Conservation (phyloP, 768 basidiomycete species). For the Boletus insuetus region DNA sequence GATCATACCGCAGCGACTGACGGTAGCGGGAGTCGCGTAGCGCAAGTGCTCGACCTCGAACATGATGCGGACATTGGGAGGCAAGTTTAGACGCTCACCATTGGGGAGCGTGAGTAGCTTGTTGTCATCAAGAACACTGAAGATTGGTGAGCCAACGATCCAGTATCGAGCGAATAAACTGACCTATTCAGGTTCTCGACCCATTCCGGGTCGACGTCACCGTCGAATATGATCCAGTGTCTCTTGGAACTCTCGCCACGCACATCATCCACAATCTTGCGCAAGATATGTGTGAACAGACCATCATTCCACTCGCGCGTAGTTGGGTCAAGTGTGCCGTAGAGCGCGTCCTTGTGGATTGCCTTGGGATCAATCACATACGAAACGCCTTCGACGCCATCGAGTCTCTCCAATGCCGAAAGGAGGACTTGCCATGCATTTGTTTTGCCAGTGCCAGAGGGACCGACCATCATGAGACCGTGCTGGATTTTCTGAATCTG, state of each 20-base stretch:
- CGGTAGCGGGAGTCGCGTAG: conserved; percentile 96
- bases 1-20: conserved; percentile 99
- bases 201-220: conserved; percentile 99
- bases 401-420: conserved; percentile 84
- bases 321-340: conserved; percentile 94
- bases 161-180: conserved; percentile 20
- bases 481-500: conserved; percentile 99
- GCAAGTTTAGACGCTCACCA: conserved; percentile 95
- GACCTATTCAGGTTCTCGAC: conserved; percentile 99
- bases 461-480: conserved; percentile 99
- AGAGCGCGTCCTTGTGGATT: conserved; percentile 97
- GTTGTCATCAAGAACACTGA: conserved; percentile 97
- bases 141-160: background rate
- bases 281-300: conserved; percentile 93
- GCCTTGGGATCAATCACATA: conserved; percentile 99
- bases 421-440: conserved; percentile 96
- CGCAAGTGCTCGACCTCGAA: conserved; percentile 98
- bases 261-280: conserved; percentile 98
- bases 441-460: conserved; percentile 95
- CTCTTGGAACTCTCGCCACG: conserved; percentile 95
- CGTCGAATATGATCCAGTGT: conserved; percentile 99
- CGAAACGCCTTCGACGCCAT: conserved; percentile 87
- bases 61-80: conserved; percentile 97
- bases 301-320: conserved; percentile 99
- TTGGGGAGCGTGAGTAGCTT: conserved; percentile 96